These are phyloP conservation scores for Grosmannia clavigera DNA, from an alignment of 2,329 filamentous ascomycete genomes.

Conservation along the genomic window DNA sequence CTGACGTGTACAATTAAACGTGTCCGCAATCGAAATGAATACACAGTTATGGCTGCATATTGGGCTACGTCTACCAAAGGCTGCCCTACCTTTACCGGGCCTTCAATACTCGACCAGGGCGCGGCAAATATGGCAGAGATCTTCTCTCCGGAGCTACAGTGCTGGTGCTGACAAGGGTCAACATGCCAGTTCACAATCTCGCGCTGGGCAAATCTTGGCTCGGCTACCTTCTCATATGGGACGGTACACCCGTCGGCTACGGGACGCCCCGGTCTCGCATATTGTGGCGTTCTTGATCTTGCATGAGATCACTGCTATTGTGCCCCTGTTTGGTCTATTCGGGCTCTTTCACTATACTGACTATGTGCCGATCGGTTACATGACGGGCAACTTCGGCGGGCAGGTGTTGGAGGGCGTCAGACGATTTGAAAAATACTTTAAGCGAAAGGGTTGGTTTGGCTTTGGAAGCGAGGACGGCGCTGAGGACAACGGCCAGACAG, in stretches of 20 bases:
- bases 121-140: not conserved
- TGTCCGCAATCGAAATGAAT: not conserved
- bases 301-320: slow-evolving; percentile 80
- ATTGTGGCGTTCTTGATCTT: slow-evolving; percentile 76
- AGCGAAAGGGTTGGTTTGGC: slow-evolving; percentile 70
- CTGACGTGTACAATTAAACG: not conserved
- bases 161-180: not conserved
- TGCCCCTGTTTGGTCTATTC: slow-evolving; percentile 65
- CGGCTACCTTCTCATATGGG: slow-evolving; percentile 55
- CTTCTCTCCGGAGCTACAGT: not conserved
- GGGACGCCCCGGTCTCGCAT: slow-evolving; percentile 68
- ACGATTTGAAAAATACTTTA: slow-evolving; percentile 66
- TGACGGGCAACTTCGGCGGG: slow-evolving; percentile 35
- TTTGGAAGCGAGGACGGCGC: slow-evolving; percentile 29
- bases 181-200: slow-evolving; percentile 12
- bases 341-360: slow-evolving; percentile 68
- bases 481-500: slow-evolving; percentile 16
- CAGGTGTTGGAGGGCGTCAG: slow-evolving; percentile 51
- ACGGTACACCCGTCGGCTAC: slow-evolving; percentile 56
- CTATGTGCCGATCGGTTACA: slow-evolving; percentile 51
- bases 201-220: slow-evolving; percentile 32
- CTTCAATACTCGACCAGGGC: not conserved
- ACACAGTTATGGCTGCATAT: not conserved
- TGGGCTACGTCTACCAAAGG: not conserved
- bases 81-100: not conserved